Conservation (phyloP, 23 red algal genomes). For the Gracilaria caudata region DNA sequence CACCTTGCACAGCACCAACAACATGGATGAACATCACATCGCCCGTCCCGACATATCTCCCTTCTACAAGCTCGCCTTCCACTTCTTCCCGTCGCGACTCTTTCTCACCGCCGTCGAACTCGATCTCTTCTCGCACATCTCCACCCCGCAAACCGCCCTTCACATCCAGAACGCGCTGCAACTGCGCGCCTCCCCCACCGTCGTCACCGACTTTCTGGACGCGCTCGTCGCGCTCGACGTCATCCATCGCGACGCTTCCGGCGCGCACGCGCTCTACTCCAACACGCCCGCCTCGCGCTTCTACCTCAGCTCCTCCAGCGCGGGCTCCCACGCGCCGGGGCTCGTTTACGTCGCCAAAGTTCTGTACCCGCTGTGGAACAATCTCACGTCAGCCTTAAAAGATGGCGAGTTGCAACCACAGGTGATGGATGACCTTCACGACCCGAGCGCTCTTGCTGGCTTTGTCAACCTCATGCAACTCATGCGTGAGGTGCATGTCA, state of each 20-base stretch:
- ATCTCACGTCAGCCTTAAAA: not conserved
- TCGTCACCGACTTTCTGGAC: conserved; percentile 16
- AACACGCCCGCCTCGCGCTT: not conserved
- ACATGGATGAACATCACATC: no score
- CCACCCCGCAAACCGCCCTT: not conserved
- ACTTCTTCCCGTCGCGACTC: not conserved
- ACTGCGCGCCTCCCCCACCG: not conserved
- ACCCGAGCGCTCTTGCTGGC: not conserved
- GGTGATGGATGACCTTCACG: no score
- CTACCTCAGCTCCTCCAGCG: not conserved
- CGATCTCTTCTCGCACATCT: conserved; percentile 1
- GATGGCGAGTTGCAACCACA: no score
- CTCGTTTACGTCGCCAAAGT: not conserved
- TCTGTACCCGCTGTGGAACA: not conserved
- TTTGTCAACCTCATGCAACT: not conserved
- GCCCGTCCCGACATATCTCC: not conserved
- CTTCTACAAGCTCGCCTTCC: not conserved
- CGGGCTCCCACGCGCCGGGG: not conserved
- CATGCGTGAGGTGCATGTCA: not conserved
- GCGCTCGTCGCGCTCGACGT: conserved; percentile 10
- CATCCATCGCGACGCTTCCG: conserved; percentile 8
- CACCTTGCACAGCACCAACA: no score
- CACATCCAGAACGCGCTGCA: not conserved
- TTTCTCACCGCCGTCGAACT: conserved; percentile 23
- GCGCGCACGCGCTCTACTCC: not conserved